Percentiles rank a stretch among this genome's conserved stretches.
Conservation (phyloP, 805 yeast species). For the Cyberlindnera meyerae region DNA sequence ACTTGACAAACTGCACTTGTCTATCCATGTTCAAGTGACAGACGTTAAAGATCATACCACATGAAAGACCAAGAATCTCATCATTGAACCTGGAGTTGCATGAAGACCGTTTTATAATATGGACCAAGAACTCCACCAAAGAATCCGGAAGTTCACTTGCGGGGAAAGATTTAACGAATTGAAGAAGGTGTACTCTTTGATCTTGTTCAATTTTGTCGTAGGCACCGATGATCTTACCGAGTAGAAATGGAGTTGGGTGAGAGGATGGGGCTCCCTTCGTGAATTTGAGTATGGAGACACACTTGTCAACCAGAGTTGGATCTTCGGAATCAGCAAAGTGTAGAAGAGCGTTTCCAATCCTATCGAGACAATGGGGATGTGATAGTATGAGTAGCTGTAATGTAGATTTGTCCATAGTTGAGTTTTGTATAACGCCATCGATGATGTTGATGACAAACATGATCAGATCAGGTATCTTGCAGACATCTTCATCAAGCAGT, state of each 20-base stretch:
- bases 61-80: constrained; percentile 36
- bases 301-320: constrained; percentile 24
- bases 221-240: constrained; percentile 40
- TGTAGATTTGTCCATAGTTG: constrained; percentile 37
- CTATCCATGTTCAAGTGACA: constrained; percentile 40
- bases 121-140: constrained; percentile 38
- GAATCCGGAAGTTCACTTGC: constrained; percentile 11
- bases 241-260: constrained; percentile 37
- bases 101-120: constrained; percentile 8
- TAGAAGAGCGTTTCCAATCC: constrained; percentile 38
- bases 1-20: constrained; percentile 35
- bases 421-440: constrained; percentile 32
- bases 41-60: constrained; percentile 40
- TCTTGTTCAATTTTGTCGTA: constrained; percentile 29
- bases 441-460: constrained; percentile 34
- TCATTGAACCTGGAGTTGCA: constrained; percentile 15
- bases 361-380: constrained; percentile 30
- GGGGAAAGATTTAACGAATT: constrained; percentile 28
- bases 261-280: constrained; percentile 36
- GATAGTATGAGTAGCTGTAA: constrained; percentile 38
- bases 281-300: constrained; percentile 29
- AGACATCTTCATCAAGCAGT: constrained; percentile 42
- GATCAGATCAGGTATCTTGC: constrained; percentile 34
- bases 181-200: constrained; percentile 35
- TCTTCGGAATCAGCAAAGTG: constrained; percentile 21